These are phyloP conservation scores for Candida dubliniensis DNA, from an alignment of 1,139 yeast genomes.

Conservation along the genomic window DNA sequence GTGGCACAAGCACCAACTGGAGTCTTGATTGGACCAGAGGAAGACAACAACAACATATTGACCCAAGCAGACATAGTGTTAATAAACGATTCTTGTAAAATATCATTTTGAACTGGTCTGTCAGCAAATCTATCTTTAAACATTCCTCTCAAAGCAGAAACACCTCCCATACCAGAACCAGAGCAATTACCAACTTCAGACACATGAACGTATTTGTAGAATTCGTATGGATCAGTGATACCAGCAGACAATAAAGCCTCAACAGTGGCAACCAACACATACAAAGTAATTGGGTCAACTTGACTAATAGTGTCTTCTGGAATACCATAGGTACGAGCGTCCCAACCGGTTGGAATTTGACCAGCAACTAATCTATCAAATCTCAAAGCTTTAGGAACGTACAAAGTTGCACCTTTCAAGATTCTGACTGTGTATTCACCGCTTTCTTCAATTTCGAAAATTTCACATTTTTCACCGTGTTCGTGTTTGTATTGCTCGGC, in stretches of 20 bases:
- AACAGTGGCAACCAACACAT: slow-evolving; percentile 88
- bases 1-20: slow-evolving; percentile 99
- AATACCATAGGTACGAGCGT: slow-evolving; percentile 92
- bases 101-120: slow-evolving; percentile 92
- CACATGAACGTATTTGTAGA: slow-evolving; percentile 96
- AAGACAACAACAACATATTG: slow-evolving; percentile 91
- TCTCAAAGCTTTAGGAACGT: slow-evolving; percentile 92
- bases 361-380: slow-evolving; percentile 98
- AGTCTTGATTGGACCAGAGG: slow-evolving; percentile 99
- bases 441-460: slow-evolving; percentile 81
- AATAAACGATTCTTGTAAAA: slow-evolving; percentile 95
- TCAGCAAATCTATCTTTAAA: slow-evolving; percentile 92
- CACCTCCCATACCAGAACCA: slow-evolving; percentile 99
- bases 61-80: slow-evolving; percentile 99
- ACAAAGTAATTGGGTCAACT: slow-evolving; percentile 94
- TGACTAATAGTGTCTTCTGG: slow-evolving; percentile 89
- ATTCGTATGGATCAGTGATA: slow-evolving; percentile 96
- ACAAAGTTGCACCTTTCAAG: slow-evolving; percentile 89
- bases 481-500: slow-evolving; percentile 92
- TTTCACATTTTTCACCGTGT: slow-evolving; percentile 93
- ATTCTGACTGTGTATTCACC: slow-evolving; percentile 91
- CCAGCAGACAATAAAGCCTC: slow-evolving; percentile 94
- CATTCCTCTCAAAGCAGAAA: slow-evolving; percentile 94
- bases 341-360: slow-evolving; percentile 98
- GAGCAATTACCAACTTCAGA: slow-evolving; percentile 99